Evolutionary conservation across 768 basidiomycete genomes (phyloP).

Genomic region (Chalciporus piperatus): DNA sequence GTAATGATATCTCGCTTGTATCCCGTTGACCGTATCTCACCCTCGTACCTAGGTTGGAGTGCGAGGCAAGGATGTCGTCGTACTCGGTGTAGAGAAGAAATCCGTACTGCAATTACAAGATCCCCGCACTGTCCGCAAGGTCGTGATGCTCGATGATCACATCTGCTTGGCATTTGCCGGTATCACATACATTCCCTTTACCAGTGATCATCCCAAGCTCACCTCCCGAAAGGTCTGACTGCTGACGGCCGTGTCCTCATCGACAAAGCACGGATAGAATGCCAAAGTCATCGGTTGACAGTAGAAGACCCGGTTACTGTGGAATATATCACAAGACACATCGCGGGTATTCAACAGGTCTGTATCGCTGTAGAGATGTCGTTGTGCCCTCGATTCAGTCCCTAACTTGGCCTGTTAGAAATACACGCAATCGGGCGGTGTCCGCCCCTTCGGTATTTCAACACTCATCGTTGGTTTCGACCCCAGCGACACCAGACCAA

Average conservation of each 20-base stretch:
- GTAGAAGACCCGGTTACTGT: conserved; percentile 98
- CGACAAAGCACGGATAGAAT: conserved; percentile 97
- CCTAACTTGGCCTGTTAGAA: conserved; percentile 43
- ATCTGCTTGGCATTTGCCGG: conserved; percentile 97
- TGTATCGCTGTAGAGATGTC: conserved; percentile 11
- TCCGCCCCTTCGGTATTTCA: conserved; percentile 96
- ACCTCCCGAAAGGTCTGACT: conserved; percentile 67
- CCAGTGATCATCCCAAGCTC: conserved; percentile 9
- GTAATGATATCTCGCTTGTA: conserved; percentile 43
- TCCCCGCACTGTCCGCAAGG: conserved; percentile 95
- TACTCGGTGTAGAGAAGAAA: conserved; percentile 99
- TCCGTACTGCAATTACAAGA: conserved; percentile 96
- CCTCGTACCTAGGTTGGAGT: conserved; percentile 75
- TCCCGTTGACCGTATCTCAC: conserved; percentile 2
- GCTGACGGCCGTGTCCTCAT: conserved; percentile 97
- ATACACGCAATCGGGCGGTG: conserved; percentile 99
- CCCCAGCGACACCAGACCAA: conserved; percentile 82
- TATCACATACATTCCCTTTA: conserved; percentile 34
- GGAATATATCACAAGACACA: conserved; percentile 97
- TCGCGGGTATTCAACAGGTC: conserved; percentile 99
- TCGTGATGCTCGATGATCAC: conserved; percentile 98
- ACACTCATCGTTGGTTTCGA: conserved; percentile 97
- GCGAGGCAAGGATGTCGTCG: conserved; percentile 90
- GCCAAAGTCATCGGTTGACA: conserved; percentile 93
- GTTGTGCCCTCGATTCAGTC: background rate